Base-by-base conservation (phyloP, 2,329 filamentous ascomycete genomes). In the Penicillium hesseltinei region DNA sequence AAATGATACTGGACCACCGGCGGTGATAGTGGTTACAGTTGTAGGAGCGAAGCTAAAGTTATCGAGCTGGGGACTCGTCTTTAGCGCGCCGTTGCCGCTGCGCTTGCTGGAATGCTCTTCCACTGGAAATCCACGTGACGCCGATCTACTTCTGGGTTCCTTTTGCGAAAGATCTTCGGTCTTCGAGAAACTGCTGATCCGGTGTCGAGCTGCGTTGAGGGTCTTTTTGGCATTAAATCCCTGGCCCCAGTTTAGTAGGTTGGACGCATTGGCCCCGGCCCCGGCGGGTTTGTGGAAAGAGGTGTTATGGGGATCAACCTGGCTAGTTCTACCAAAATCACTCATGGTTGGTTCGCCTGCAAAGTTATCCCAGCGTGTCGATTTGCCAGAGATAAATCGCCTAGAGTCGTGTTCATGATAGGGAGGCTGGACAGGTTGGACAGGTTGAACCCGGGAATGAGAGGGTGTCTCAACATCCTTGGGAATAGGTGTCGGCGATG, bases 281-380 rank as follows among this genome's bases (percentile, higher is more conserved):
- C 23, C 23, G 23, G 23, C 23, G 19, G 69, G 57, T 21, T 71
- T 71, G 31, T 69, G 62, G n/a, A 70, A 70, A 33, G 58, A 64
- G 8, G 64, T 55, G 42, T 58, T 63, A 33, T 81, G 80, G 19
- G 86, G 83, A 59, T 81, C 83, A 27, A 83, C 80, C 59, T 84
- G 83, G 39, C 81, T 81, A 27, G 82, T 76, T 57, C 80, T 83
- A 15, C 85, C 85, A 47, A 76, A 80, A 21, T 80, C 73, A 54
- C 77, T 82, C n/a, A 78, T 81, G 5, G 84, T 87, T 39, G 85
- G 83, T 66, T 89, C 87, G 9, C 85, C 87, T 3, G 87, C 87
- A 68, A 83, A 84, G 47, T 82, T 82, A 73, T 90, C 86, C 86
- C 86, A 89, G 64, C 63, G 63, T n/a, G 71, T 70, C 40, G 56